Base-by-base conservation (phyloP, 208 protist species). In the Leptomonas seymouri region DNA sequence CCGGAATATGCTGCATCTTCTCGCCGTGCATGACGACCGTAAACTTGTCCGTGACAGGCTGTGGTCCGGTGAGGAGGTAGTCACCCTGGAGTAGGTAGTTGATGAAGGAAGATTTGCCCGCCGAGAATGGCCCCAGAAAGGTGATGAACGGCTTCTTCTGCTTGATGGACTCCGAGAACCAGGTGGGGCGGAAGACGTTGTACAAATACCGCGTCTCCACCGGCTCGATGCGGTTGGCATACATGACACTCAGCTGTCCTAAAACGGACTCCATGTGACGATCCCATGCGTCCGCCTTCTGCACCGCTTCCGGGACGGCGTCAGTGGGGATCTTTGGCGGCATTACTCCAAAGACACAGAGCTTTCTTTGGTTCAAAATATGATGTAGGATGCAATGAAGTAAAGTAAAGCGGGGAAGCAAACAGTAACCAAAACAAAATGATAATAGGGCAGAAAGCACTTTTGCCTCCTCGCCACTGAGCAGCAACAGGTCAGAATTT, bases 11-110 rank as follows among this genome's bases (percentile, higher is more conserved):
- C 49, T 87, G 79, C 23, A 86, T 39, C 49, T 87, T 78, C 15
- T 88, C 74, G 23, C 93, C 95, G 70, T 98, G 81, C 89, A 98
- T 97, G 59, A 99, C 84, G 23, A 97, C 93, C 18, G 94, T 95
- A 72, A 98, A 98, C 74, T 94, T 93, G 78, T 97, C 92, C 2
- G 96, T 98, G 20, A 97, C 95, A 25, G 97, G 97, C 76, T 99
- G 96, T 23, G 94, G 95, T 2, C 96, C 97, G n/a, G 90, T 95
- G n/a, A 78, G 51, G n/a, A 96, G 80, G 53, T 80, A 80, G n/a
- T 95, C 78, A 50, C 76, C 71, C 48, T 95, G 93, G 42, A 98
- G 67, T 34, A 97, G 67, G 70, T 97, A 97, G 58, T 97, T 94
- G 74, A 99, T 97, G 71, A 99, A 98, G 5, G 95, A 94, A 21